phyloP scores from a whole-genome alignment of 202 grass and related monocot species.

The Setaria italica region DNA sequence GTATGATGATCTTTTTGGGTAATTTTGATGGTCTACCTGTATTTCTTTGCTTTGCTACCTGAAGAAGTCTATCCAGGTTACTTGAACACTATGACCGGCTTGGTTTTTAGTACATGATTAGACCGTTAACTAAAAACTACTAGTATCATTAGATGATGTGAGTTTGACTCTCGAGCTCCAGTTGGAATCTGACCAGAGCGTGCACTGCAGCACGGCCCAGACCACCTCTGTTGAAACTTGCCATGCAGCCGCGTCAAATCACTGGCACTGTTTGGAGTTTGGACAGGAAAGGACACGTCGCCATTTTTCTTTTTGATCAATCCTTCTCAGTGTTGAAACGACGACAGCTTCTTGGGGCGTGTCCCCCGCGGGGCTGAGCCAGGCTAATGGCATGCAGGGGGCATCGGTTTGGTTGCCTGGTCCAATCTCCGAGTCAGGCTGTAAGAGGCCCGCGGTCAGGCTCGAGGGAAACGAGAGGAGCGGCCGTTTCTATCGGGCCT shows the following conservation, averaged over 20 bases:
- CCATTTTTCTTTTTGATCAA: background rate
- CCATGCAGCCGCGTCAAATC: constrained; percentile 46
- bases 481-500: no score
- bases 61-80: background rate
- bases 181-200: background rate
- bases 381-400: no score
- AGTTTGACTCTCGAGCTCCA: constrained; percentile 3
- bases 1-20: background rate
- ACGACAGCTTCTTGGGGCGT: constrained; percentile 2
- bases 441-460: no score
- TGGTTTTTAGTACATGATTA: background rate
- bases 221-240: constrained; percentile 6
- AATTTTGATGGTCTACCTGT: background rate
- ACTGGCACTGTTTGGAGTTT: constrained; percentile 30
- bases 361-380: no score
- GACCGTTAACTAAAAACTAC: background rate
- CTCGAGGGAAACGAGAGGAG: no score
- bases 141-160: background rate
- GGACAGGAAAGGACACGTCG: constrained; percentile 32
- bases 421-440: no score
- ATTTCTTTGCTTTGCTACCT: background rate
- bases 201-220: constrained; percentile 15
- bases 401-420: no score
- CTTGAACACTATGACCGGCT: background rate
- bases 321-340: constrained; percentile 7